Base-by-base conservation (phyloP, 208 protist genomes). In the Novymonas esmeraldas region DNA sequence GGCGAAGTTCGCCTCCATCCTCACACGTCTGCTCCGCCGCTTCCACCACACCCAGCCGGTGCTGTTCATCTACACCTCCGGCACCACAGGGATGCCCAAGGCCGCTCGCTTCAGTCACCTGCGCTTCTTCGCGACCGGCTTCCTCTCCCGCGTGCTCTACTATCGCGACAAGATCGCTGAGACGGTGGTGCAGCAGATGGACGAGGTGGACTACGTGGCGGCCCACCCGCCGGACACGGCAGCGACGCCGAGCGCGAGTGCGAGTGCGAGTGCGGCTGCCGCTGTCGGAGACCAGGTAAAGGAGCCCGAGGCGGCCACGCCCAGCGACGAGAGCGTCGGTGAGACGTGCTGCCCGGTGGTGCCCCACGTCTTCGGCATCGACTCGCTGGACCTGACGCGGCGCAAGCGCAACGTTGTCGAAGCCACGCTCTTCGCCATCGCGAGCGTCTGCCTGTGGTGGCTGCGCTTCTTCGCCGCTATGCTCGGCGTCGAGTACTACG, bases 31-130 rank as follows among this genome's bases (percentile, higher is more conserved):
- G 64, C 69, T 90, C 16, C 33, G 46, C 16, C 77, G 70, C 49
- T 90, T 87, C 55, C 46, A 61, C 39, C 72, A 67, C 33, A 79
- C 78, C 3, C 78, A 85, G 67, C 81, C 85, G 0, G 60, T 90
- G 10, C 63, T 90, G n/a, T 70, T 85, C 65, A 94, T 96, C 61
- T 95, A 88, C 68, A 95, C 87, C n/a, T 93, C 82, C 22, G 92
- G 92, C 29, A 98, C 92, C 2, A 95, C 94, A 5, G 92, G 91
- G 3, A 65, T 93, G 54, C 87, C 90, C 38, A 96, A 97, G 67
- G 91, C 88, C 22, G 82, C 85, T 3, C 70, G 81, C 36, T 82
- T 96, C 60, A 82, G 71, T 39, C 89, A 96, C 66, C 59, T 89
- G 44, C 58, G 85, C 56, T 90, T 90, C 52, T 90, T 86, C 56